Conservation (phyloP, 495 filamentous ascomycete genomes). For the Trichoderma orchidacearum region DNA sequence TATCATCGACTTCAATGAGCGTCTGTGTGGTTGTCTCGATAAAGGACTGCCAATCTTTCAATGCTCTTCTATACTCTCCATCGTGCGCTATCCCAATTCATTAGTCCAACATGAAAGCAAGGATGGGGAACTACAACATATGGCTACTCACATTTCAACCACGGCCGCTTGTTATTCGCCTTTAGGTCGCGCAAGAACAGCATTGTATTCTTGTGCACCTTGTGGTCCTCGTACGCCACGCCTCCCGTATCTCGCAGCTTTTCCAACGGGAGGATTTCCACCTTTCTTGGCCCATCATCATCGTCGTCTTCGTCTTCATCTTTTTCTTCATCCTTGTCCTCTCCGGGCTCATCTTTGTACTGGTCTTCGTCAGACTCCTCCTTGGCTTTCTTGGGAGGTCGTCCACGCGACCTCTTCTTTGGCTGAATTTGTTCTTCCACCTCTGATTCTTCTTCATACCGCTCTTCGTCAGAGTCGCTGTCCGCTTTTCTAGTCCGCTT, state of each 20-base stretch:
- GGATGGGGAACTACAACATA: background rate
- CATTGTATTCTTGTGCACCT: constrained; percentile 69
- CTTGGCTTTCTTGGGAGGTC: background rate
- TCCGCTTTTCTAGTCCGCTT: background rate
- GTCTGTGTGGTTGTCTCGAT: constrained; percentile 54
- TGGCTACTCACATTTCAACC: constrained; percentile 55
- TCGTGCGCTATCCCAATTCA: constrained; percentile 44
- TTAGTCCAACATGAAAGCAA: background rate
- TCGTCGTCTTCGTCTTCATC: constrained; percentile 22
- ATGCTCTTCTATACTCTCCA: constrained; percentile 56
- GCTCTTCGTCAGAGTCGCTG: background rate
- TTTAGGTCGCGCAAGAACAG: constrained; percentile 64
- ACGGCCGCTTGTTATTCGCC: constrained; percentile 64
- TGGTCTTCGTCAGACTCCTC: constrained; percentile 7
- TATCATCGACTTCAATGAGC: constrained; percentile 56
- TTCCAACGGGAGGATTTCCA: constrained; percentile 51
- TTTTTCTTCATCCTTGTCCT: constrained; percentile 6
- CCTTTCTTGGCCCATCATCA: constrained; percentile 17
- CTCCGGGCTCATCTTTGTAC: constrained; percentile 3
- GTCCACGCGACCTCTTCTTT: background rate
- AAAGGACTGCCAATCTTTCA: constrained; percentile 68
- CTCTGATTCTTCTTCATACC: background rate
- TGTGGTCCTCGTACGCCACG: constrained; percentile 52
- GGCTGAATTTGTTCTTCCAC: background rate
- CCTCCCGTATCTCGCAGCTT: constrained; percentile 54